Conservation (phyloP, 768 basidiomycete genomes). For the Candolleomyces aberdarensis region DNA sequence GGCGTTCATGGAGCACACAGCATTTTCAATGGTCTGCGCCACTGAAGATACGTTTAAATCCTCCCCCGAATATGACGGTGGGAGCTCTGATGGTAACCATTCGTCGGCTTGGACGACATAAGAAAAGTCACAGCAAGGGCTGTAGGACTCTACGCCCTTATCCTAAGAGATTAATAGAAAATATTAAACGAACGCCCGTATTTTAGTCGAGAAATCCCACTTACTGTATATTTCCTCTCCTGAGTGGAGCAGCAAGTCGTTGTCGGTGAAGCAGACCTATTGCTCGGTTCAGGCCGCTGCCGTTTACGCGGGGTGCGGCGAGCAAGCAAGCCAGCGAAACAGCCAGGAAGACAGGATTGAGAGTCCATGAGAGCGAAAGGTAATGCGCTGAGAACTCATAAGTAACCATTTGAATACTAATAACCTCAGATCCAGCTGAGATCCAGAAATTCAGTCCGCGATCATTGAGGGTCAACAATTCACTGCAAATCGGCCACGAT, state of each 20-base stretch:
- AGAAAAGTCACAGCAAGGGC: slow-evolving; percentile 44
- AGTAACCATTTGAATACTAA: slow-evolving; percentile 13
- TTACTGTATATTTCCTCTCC: slow-evolving; percentile 1
- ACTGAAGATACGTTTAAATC: slow-evolving; percentile 31
- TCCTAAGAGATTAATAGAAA: not conserved
- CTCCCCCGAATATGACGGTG: slow-evolving; percentile 39
- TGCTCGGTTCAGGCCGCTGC: not conserved
- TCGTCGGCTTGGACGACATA: slow-evolving; percentile 20
- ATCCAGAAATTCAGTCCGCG: slow-evolving; percentile 18
- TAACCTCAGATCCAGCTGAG: slow-evolving; percentile 17
- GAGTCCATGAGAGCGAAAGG: slow-evolving; percentile 19
- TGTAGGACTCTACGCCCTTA: slow-evolving; percentile 24
- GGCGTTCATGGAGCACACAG: slow-evolving; percentile 47
- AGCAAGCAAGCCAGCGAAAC: slow-evolving; percentile 31
- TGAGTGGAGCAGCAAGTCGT: not conserved
- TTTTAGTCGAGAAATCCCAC: not conserved
- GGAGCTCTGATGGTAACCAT: slow-evolving; percentile 26
- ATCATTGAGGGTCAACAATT: slow-evolving; percentile 15
- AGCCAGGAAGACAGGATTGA: slow-evolving; percentile 23
- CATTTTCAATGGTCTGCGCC: slow-evolving; percentile 50
- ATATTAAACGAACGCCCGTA: not conserved
- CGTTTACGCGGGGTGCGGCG: not conserved
- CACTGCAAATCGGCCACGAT: slow-evolving; percentile 3
- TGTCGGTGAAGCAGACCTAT: slow-evolving; percentile 9
- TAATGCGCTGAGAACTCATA: not conserved